Evolutionary conservation across 2,329 filamentous ascomycete genomes (phyloP).

Genomic region (Penicillium hesseltinei): DNA sequence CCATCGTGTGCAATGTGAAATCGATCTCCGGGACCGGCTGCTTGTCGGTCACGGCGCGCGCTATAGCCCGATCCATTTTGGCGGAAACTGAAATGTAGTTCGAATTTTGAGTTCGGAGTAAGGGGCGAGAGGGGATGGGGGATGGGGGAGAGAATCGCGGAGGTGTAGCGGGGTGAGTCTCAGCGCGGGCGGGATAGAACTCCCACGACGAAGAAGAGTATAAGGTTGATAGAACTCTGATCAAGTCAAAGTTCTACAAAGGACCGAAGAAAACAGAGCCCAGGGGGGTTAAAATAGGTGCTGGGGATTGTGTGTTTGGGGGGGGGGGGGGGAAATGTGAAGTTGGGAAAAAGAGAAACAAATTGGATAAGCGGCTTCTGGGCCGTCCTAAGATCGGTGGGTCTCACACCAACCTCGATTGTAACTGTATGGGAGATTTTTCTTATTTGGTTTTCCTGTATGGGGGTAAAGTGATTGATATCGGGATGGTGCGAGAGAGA

Average conservation of each 20-base stretch:
- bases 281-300: not conserved
- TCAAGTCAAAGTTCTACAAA: not conserved
- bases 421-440: not conserved
- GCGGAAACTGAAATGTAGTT: slow-evolving; percentile 4
- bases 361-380: slow-evolving; percentile 22
- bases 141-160: slow-evolving; percentile 9
- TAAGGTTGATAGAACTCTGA: slow-evolving; percentile 1
- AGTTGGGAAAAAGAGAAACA: slow-evolving; percentile 28
- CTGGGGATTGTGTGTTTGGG: slow-evolving; percentile 15
- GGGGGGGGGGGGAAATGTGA: slow-evolving; percentile 12
- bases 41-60: slow-evolving; percentile 91
- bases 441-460: not conserved
- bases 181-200: slow-evolving; percentile 11
- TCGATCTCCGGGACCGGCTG: slow-evolving; percentile 96
- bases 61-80: slow-evolving; percentile 54
- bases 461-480: not conserved
- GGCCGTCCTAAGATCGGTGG: slow-evolving; percentile 11
- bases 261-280: not conserved
- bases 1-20: slow-evolving; percentile 97
- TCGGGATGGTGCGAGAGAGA: not conserved
- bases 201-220: slow-evolving; percentile 10
- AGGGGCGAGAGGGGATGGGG: not conserved
- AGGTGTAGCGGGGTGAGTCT: slow-evolving; percentile 15
- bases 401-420: slow-evolving; percentile 8
- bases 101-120: slow-evolving; percentile 6